phyloP scores from a whole-genome alignment of 75 land plant genomes.

The Pinus tabuliformis region DNA sequence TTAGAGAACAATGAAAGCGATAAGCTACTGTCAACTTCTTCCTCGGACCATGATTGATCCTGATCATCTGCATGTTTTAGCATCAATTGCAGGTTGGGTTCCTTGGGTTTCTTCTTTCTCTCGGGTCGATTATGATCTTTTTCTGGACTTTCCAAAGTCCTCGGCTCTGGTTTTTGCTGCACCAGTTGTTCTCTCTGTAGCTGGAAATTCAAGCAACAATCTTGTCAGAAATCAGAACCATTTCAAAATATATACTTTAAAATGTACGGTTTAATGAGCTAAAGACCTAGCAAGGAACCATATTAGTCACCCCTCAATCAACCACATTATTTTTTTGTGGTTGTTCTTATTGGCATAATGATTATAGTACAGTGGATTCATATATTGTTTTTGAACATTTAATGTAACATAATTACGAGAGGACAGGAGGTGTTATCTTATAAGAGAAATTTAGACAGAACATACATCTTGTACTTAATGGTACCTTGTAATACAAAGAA shows the following conservation, averaged over 20 bases:
- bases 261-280: too few species aligned
- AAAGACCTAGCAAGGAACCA: too few species aligned
- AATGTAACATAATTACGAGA: too few species aligned
- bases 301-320: too few species aligned
- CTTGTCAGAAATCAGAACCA: background rate
- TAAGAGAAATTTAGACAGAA: background rate
- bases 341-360: too few species aligned
- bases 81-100: background rate
- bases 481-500: too few species aligned
- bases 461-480: background rate
- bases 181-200: background rate
- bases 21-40: constrained; percentile 6
- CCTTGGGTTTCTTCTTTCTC: background rate
- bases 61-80: background rate
- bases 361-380: background rate
- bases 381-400: background rate
- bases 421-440: too few species aligned
- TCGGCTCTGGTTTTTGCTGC: background rate
- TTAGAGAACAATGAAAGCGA: constrained; percentile 9
- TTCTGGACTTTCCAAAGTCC: background rate
- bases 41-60: background rate
- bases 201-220: background rate
- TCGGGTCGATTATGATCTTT: background rate
- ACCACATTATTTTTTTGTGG: too few species aligned
- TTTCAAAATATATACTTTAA: background rate